Base-by-base conservation (phyloP, 768 basidiomycete species). In the Guyanaporus albipodus region DNA sequence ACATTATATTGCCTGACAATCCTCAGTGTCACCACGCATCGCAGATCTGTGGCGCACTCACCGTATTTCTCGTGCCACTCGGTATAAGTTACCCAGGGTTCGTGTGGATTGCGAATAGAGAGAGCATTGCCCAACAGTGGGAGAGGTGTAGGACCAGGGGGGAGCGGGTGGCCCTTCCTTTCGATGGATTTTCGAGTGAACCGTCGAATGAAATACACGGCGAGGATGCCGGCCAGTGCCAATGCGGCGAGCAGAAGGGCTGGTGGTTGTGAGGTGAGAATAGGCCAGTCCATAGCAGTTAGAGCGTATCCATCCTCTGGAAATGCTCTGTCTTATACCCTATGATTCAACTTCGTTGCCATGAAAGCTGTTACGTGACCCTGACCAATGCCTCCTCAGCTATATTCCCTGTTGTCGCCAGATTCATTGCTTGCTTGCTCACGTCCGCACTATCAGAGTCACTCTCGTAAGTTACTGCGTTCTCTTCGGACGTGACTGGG, bases 71-170 rank as follows among this genome's bases (percentile, higher is more conserved):
- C 29, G 7, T 8, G 9, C 53, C 49, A 48, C n/a, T 37, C 26
- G 4, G 46, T 44, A n/a, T 42, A 52, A 27, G 46, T 52, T 22
- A 39, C 15, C 37, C 37, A 52, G 4, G 50, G 49, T 18, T 41
- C 31, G 4, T 28, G 37, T 2, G 34, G 4, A 19, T 44, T 28
- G 11, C n/a, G n/a, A n/a, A 48, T 15, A 27, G 44, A 53, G 19
- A 42, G 36, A 2, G n/a, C 31, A 17, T 17, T 49, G 6, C 48
- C 48, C 21, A 54, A 31, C 11, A 54, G n/a, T 2, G 49, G 49
- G 38, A 52, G 26, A 2, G 35, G n/a, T 2, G 34, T 37, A 18
- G 53, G 53, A 6, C 49, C 50, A 21, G 53, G 49, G 4, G 49
- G 53, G 3, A 51, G 19, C 6, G 33, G 29, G 15, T 35, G 29